Evolutionary conservation across 257 asterid species (phyloP), one percentile per base, ranked within the genome.

Genomic region (Solanum raphanifolium): DNA sequence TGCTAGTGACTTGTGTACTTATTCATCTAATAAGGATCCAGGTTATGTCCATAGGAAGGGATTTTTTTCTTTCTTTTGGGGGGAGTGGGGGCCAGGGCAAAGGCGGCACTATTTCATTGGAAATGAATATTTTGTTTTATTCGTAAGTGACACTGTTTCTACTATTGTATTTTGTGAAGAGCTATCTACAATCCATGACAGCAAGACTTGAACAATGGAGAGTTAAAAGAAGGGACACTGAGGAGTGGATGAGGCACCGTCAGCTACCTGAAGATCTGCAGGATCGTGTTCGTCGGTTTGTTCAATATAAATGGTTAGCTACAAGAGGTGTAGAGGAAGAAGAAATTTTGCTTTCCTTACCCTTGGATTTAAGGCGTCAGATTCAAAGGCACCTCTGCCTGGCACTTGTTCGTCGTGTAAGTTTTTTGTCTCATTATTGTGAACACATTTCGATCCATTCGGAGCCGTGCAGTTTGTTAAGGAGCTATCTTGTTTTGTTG

Each of bases 121-220:
- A 52, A 82, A 82, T 29, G 12, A 82, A 46, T 82, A 27, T 82
- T 29, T 82, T 46, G 39, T 46, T 46, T 58, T 46, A 46, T 81
- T 81, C 55, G 20, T 10, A 48, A 82, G 69, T 46, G 69, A 46
- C 69, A 18, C 27, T 82, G 31, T 25, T 82, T 82, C 69, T 82
- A 29, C 43, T 46, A 5, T 74, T 60, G 31, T 75, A 7, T 27
- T 90, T 87, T 88, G 84, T 90, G 86, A 92, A 95, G 99, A 91
- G 93, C 84, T 96, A 92, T 93, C 94, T 96, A 88, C 95, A 95
- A 94, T 96, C 98, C 75, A 92, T 95, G 58, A 90, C 97, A 60
- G 94, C 98, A 78, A 94, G 99, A 88, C 95, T 96, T 7, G 99
- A 96, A 93, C 98, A 96, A 87, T 96, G 99, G 98, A 91, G 98